Base-by-base conservation (phyloP, 257 asterid genomes). In the Scutellaria galericulata region DNA sequence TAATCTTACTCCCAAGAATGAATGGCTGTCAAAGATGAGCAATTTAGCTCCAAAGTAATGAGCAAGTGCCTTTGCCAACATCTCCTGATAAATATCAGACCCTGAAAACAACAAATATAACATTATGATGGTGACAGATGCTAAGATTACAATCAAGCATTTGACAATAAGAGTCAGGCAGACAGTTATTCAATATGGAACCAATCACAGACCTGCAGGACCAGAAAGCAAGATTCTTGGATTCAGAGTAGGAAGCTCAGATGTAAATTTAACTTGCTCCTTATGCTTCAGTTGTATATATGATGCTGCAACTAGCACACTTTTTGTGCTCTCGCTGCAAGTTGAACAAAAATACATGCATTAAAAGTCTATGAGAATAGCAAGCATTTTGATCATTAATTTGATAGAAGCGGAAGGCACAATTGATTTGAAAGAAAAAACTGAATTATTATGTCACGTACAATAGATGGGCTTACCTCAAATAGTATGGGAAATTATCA, bases 161-260 rank as follows among this genome's bases (percentile, higher is more conserved):
- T 41, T 47, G 58, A 64, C 9, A 50, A 73, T 55, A 62, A 58
- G 48, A 31, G 47, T 64, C 24, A 31, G 65, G 12, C 20, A 66
- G 48, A 61, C 7, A 58, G 50, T 53, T 53, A 64, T 42, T 48
- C 10, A 50, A 72, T 35, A 40, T 45, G 73, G 51, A 76, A 75
- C 58, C 46, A 54, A 48, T 67, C 20, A 79, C 79, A 62, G 48
- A 90, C 98, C 98, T 85, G 98, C 94, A 75, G 98, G 96, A 71
- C 98, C 97, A 65, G 92, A 88, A 75, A 92, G 96, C 80, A 90
- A 82, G 79, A 92, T 85, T 78, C 96, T 84, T 40, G 98, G 98
- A 80, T 84, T 92, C 81, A 92, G 77, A 64, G 96, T 86, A 54
- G 96, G 83, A 77, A 92, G 89, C 89, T 86, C 92, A 13, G 90